These are phyloP conservation scores for Apiotrichum akiyoshidainum DNA, from an alignment of 1,284 basidiomycete genomes.

Conservation along the genomic window DNA sequence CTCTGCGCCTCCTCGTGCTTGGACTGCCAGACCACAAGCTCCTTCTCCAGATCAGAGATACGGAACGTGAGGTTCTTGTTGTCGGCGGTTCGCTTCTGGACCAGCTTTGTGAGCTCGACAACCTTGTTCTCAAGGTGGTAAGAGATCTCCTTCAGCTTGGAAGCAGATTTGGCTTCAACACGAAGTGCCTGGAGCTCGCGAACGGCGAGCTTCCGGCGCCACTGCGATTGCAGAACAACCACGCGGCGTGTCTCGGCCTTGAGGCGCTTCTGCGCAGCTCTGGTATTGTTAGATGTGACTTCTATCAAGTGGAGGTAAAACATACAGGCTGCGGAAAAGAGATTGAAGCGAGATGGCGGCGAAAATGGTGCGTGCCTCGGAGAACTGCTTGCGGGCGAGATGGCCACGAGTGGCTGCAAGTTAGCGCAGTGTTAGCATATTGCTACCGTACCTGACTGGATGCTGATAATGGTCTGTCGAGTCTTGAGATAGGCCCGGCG, in stretches of 20 bases:
- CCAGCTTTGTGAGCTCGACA: conserved; percentile 93
- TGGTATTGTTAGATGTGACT: conserved; percentile 37
- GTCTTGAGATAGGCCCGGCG: conserved; percentile 67
- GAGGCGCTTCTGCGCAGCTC: conserved; percentile 65
- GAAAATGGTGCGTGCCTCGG: conserved; percentile 60
- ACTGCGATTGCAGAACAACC: conserved; percentile 84
- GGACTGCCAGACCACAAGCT: conserved; percentile 76
- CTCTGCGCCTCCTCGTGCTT: conserved; percentile 86
- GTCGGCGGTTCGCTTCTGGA: conserved; percentile 87
- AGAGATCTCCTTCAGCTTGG: conserved; percentile 98
- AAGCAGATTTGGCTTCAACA: conserved; percentile 91
- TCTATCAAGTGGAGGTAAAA: conserved; percentile 24
- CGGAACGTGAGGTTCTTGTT: conserved; percentile 80
- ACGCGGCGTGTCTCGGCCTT: conserved; percentile 68
- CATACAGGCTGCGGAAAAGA: conserved; percentile 82
- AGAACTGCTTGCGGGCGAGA: conserved; percentile 67
- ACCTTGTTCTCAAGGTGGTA: conserved; percentile 99
- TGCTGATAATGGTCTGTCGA: conserved; percentile 62
- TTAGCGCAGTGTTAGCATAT: too few species aligned
- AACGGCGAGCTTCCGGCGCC: conserved; percentile 82
- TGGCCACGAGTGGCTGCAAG: conserved; percentile 70
- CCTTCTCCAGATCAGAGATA: conserved; percentile 74
- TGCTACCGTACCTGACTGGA: conserved; percentile 74
- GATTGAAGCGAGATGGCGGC: conserved; percentile 78
- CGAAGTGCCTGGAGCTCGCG: conserved; percentile 78